Percentiles rank a stretch among this genome's conserved stretches.
Conservation (phyloP, 441 rosid species). For the Mallotus japonicus region DNA sequence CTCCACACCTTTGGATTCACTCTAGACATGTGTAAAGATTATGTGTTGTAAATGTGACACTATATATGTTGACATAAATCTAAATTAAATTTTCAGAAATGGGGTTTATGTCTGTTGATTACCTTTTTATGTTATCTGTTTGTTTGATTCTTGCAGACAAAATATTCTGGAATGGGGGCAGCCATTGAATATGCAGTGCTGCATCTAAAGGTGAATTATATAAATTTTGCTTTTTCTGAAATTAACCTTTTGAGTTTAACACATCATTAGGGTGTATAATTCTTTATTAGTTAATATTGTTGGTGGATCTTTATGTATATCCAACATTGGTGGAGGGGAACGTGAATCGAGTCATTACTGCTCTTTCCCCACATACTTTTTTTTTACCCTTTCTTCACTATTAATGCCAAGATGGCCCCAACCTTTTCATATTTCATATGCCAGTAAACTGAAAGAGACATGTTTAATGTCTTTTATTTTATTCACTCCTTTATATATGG, state of each 20-base stretch:
- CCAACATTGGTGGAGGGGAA: conserved; percentile 8
- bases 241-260: not conserved
- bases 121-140: not conserved
- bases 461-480: not conserved
- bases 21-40: no score
- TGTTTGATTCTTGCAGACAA: conserved; percentile 45
- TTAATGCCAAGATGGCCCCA: not conserved
- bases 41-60: no score
- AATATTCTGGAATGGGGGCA: conserved; percentile 82
- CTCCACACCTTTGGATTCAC: no score
- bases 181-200: conserved; percentile 95
- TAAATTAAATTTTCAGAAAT: not conserved
- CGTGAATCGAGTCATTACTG: conserved; percentile 25
- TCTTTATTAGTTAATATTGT: not conserved
- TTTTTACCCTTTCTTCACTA: not conserved
- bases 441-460: not conserved
- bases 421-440: not conserved
- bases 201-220: conserved; percentile 69
- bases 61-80: no score
- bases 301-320: conserved; percentile 1
- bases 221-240: not conserved
- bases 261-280: not conserved
- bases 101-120: not conserved
- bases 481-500: not conserved
- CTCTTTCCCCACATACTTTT: not conserved